Evolutionary conservation across 768 basidiomycete species (phyloP), one percentile per base, ranked within the genome.

Genomic region (Neoboletus subvelutipes): DNA sequence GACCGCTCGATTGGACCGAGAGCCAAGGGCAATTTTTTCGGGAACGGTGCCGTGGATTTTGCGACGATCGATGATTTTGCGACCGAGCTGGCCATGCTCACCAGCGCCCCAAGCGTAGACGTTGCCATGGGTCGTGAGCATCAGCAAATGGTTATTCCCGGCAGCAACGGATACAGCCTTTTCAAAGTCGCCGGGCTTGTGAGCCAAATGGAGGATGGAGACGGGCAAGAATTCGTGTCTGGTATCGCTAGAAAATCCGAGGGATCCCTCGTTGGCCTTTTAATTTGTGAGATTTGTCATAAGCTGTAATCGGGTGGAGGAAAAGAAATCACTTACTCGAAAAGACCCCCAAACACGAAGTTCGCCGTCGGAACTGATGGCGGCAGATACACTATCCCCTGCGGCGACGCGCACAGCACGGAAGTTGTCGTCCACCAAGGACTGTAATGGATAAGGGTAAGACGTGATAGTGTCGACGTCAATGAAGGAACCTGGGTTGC

Each of bases 81-180:
- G 86, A 45, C 96, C 96, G 33, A 98, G 85, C 63, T 96, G 94
- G 50, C 87, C 84, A 66, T 94, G 88, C 69, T 96, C 91, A 47
- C 92, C 92, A 40, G 90, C 89, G 11, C 96, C 96, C 84, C 92
- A 92, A 5, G 91, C 85, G 66, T 89, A 92, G 52, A 98, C 83
- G 64, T 85, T 83, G 10, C 96, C 96, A 54, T 89, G 87, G 0
- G 88, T 89, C 5, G 94, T 96, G 37, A 98, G 78, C 12, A 94
- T 90, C 54, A 98, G 75, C 26, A 97, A 79, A 70, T 98, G 96
- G 65, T 98, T 94, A 70, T 83, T 83, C 22, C 96, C 96, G 31
- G 88, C 85, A 4, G 83, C 89, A 52, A 94, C 81, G 17, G 87
- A 78, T 11, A 85, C 82, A 34, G 90, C 87, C 62, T 86, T 88